Percentiles rank a stretch among this genome's conserved stretches.
These are phyloP conservation scores for Chondrus crispus DNA, from an alignment of 23 red algal genomes.

Conservation along the genomic window DNA sequence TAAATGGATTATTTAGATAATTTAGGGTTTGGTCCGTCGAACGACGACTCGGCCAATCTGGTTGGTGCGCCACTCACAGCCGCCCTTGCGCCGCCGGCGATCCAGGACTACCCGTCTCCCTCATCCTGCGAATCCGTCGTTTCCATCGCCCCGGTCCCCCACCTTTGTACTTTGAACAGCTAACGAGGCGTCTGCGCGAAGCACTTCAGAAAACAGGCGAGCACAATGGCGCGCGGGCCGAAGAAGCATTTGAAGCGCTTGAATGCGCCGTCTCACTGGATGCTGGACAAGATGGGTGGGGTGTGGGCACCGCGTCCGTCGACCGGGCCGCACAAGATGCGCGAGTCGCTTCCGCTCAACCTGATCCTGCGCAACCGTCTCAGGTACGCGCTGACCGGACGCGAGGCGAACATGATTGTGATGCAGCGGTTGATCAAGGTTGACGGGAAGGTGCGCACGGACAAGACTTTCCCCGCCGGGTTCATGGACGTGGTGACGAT, in stretches of 20 bases:
- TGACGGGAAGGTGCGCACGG: constrained; percentile 99
- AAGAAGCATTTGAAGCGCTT: constrained; percentile 99
- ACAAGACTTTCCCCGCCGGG: constrained; percentile 91
- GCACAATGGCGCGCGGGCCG: constrained; percentile 84
- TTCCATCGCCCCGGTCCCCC: too few relatives aligned
- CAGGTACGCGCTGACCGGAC: constrained; percentile 94
- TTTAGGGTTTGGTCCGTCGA: too few relatives aligned
- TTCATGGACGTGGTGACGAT: constrained; percentile 99
- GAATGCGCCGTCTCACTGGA: constrained; percentile 96
- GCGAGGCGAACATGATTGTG: constrained; percentile 85
- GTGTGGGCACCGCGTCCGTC: constrained; percentile 95
- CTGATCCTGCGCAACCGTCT: constrained; percentile 97
- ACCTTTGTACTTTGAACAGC: too few relatives aligned
- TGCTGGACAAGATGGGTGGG: constrained; percentile 96
- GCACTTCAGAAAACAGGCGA: too few relatives aligned
- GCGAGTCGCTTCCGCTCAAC: constrained; percentile 92
- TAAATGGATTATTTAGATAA: too few relatives aligned
- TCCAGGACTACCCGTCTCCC: too few relatives aligned
- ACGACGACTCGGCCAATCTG: too few relatives aligned
- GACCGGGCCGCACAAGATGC: constrained; percentile 93
- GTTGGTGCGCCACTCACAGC: too few relatives aligned
- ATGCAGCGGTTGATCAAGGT: constrained; percentile 98
- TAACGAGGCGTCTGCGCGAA: too few relatives aligned
- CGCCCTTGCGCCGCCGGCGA: too few relatives aligned
- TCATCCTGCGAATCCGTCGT: too few relatives aligned